Evolutionary conservation across 176 grass and related monocot genomes (phyloP).

Genomic region (Phragmites australis): DNA sequence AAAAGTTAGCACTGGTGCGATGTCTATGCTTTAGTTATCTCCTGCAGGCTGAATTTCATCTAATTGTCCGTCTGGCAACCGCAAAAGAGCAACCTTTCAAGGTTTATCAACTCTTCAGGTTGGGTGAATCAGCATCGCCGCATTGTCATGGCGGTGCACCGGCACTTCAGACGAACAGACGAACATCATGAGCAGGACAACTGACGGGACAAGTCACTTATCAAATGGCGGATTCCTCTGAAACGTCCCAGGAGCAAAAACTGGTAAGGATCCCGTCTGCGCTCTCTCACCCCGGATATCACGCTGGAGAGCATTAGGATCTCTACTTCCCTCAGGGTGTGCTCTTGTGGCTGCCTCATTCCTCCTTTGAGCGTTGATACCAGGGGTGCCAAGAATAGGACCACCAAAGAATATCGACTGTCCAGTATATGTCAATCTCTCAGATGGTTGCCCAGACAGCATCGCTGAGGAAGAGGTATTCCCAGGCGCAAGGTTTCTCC

Average conservation of each 20-base stretch:
- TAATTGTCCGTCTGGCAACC: background rate
- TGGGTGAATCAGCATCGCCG: background rate
- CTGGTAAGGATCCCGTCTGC: constrained; percentile 59
- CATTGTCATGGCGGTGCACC: background rate
- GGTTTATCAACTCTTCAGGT: background rate
- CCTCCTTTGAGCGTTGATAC: constrained; percentile 24
- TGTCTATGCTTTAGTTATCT: background rate
- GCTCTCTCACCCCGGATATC: constrained; percentile 48
- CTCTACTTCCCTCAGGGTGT: constrained; percentile 50
- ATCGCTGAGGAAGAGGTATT: constrained; percentile 45
- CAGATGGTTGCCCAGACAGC: constrained; percentile 46
- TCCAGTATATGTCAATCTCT: constrained; percentile 70
- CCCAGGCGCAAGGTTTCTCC: constrained; percentile 32
- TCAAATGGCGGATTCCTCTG: constrained; percentile 59
- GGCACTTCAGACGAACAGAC: constrained; percentile 6
- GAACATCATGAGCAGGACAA: constrained; percentile 29
- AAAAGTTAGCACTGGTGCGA: constrained; percentile 24
- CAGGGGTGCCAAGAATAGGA: constrained; percentile 64
- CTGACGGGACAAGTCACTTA: constrained; percentile 44
- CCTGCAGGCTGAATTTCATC: constrained; percentile 7
- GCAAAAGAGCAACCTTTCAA: background rate
- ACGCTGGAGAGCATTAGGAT: constrained; percentile 49
- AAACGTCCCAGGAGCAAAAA: constrained; percentile 68
- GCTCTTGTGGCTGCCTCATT: constrained; percentile 43
- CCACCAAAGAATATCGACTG: constrained; percentile 97